Conservation (phyloP, 768 basidiomycete genomes). For the Macrolepiota albuminosa region DNA sequence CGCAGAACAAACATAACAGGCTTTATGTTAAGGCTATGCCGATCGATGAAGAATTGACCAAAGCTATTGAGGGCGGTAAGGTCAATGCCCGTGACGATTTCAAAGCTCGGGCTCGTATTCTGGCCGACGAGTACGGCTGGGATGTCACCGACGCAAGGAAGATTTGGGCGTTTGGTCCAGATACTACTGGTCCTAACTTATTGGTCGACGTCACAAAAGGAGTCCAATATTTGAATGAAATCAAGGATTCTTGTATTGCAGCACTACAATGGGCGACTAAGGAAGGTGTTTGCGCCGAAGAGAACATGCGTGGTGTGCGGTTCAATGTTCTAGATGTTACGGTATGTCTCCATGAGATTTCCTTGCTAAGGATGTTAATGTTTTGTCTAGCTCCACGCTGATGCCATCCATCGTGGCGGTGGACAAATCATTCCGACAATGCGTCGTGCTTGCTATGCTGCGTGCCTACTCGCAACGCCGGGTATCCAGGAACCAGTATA, state of each 20-base stretch:
- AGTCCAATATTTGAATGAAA: conserved; percentile 98
- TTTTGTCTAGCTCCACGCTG: conserved; percentile 75
- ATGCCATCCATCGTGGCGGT: conserved; percentile 99
- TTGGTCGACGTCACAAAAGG: conserved; percentile 98
- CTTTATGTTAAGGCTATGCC: conserved; percentile 92
- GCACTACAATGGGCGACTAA: conserved; percentile 99
- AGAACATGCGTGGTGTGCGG: conserved; percentile 98
- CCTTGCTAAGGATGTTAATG: neutral
- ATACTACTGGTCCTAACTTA: conserved; percentile 95
- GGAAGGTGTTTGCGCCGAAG: conserved; percentile 94
- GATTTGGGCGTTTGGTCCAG: conserved; percentile 99
- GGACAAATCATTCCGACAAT: conserved; percentile 98
- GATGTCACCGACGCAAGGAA: conserved; percentile 99
- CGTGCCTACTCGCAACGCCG: conserved; percentile 88
- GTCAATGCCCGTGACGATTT: conserved; percentile 94
- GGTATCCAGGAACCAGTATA: conserved; percentile 95
- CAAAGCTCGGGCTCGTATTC: conserved; percentile 90
- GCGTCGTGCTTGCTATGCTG: conserved; percentile 95
- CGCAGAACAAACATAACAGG: conserved; percentile 99
- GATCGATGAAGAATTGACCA: conserved; percentile 89
- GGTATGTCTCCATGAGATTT: conserved; percentile 36
- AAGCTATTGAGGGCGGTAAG: conserved; percentile 86
- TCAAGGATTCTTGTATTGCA: conserved; percentile 99
- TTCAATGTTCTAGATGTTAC: conserved; percentile 96
- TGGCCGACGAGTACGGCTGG: conserved; percentile 97